phyloP scores from a whole-genome alignment of 2,329 filamentous ascomycete genomes.

The Triangularia verruculosa region DNA sequence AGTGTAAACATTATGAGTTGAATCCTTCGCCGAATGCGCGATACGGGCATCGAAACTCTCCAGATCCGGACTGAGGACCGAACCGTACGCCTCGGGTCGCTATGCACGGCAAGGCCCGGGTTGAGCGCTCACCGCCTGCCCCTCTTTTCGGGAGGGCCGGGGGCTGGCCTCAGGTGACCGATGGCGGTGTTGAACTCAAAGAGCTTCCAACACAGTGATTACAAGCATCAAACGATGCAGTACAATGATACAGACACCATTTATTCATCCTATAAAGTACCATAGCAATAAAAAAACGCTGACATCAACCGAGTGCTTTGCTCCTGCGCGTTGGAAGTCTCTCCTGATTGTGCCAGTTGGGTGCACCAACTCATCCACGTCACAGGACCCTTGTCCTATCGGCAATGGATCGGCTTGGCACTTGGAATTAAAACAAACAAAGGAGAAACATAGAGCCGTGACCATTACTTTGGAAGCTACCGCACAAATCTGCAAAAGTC shows the following conservation, averaged over 20 bases:
- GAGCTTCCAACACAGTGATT: no score
- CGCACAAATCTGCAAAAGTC: neutral
- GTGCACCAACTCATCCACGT: conserved; percentile 1
- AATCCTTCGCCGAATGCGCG: neutral
- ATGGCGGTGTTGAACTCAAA: neutral
- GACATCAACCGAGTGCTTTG: neutral
- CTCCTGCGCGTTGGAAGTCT: neutral
- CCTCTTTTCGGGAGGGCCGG: neutral
- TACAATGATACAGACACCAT: no score
- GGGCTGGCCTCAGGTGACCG: conserved; percentile 6
- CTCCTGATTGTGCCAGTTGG: neutral
- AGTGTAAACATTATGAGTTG: neutral
- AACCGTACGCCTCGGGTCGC: neutral
- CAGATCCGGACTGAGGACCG: neutral
- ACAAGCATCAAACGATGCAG: no score
- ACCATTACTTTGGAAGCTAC: neutral
- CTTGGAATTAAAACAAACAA: neutral
- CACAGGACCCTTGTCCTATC: conserved; percentile 7
- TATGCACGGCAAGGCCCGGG: neutral
- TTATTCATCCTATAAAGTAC: no score
- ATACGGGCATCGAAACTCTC: neutral
- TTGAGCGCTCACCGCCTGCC: neutral
- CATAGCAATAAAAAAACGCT: neutral
- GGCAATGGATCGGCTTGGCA: neutral
- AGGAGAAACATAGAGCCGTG: neutral